Conservation (phyloP, 1,284 basidiomycete genomes). For the Fomitopsis palustris region DNA sequence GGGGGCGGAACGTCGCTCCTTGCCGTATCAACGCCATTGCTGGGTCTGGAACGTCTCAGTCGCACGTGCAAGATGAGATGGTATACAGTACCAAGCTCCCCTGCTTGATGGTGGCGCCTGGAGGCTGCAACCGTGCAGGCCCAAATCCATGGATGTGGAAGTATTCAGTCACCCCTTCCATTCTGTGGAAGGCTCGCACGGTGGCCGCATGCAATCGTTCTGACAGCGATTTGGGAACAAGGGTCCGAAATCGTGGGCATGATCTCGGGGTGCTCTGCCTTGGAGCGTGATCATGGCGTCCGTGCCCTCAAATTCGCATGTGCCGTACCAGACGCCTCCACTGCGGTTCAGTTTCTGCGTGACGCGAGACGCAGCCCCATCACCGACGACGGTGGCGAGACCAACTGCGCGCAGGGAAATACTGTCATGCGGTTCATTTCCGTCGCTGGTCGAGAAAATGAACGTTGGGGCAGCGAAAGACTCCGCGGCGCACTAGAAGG, state of each 20-base stretch:
- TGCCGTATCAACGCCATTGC: no score
- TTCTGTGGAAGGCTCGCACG: constrained; percentile 1
- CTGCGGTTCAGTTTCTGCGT: background rate
- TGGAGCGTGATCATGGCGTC: background rate
- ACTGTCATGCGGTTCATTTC: background rate
- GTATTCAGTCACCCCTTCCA: background rate
- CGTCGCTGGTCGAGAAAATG: background rate
- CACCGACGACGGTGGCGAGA: background rate
- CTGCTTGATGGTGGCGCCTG: background rate
- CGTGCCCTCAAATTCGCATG: background rate
- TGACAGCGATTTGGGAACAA: background rate
- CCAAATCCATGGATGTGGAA: background rate
- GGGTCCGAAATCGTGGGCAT: background rate
- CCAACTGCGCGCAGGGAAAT: background rate
- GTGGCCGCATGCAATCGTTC: background rate
- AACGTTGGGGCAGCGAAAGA: background rate
- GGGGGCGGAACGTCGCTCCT: no score
- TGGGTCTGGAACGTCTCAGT: background rate
- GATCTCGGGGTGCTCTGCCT: background rate
- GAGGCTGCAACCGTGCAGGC: background rate
- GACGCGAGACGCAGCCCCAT: background rate
- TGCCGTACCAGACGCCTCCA: background rate
- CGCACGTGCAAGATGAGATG: background rate
- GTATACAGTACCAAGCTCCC: background rate
- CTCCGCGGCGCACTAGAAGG: background rate